These are phyloP conservation scores for Alternaria sp. DNA, from an alignment of 2,329 filamentous ascomycete genomes.

Conservation along the genomic window DNA sequence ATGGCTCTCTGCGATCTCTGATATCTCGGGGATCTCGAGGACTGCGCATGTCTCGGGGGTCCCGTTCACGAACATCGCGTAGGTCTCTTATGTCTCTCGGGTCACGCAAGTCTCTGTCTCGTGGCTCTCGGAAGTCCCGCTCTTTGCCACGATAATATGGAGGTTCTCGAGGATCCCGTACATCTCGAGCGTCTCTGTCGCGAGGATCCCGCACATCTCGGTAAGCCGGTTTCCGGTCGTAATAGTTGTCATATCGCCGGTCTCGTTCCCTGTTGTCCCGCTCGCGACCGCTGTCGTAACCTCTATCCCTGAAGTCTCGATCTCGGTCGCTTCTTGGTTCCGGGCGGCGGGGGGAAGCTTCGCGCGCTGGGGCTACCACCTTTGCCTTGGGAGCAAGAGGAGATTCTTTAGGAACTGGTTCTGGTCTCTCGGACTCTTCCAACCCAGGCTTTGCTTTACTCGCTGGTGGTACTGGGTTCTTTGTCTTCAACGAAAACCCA, in stretches of 20 bases:
- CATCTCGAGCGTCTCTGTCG: constrained; percentile 34
- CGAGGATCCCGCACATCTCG: constrained; percentile 29
- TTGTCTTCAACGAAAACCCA: constrained; percentile 90
- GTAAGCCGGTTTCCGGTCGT: constrained; percentile 39
- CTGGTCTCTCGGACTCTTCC: constrained; percentile 46
- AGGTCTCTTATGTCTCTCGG: constrained; percentile 21
- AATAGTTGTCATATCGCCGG: constrained; percentile 38
- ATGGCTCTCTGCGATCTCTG: constrained; percentile 42
- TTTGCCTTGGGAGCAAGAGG: constrained; percentile 51
- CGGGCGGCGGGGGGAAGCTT: constrained; percentile 30
- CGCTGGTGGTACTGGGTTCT: constrained; percentile 65
- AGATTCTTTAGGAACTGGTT: constrained; percentile 52
- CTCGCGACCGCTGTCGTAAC: constrained; percentile 40
- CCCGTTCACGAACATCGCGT: constrained; percentile 35
- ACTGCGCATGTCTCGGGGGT: constrained; percentile 26
- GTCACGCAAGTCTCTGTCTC: constrained; percentile 39
- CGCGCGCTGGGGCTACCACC: constrained; percentile 46
- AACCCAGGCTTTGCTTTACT: constrained; percentile 62
- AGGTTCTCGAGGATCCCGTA: constrained; percentile 25
- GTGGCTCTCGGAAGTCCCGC: constrained; percentile 24
- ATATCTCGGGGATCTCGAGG: constrained; percentile 33
- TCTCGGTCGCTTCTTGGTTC: constrained; percentile 39
- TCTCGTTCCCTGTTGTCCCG: constrained; percentile 57
- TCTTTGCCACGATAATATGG: constrained; percentile 29
- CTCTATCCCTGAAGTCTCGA: constrained; percentile 31